phyloP scores from a whole-genome alignment of 2,329 filamentous ascomycete species.

The Diaporthe velutina region DNA sequence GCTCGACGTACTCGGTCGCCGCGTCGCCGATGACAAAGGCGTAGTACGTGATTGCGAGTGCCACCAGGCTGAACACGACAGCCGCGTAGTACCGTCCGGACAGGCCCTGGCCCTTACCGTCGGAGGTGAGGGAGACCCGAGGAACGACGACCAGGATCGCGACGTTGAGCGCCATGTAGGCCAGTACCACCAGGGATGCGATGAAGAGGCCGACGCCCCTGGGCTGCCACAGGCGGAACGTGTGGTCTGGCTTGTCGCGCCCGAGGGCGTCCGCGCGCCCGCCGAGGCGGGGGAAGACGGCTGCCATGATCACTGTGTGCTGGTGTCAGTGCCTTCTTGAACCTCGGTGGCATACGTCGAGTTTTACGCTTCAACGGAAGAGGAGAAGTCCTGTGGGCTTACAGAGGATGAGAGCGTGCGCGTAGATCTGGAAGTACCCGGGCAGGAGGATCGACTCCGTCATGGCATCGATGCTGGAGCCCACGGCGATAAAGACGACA shows the following conservation, averaged over 20 bases:
- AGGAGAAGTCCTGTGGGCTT: neutral
- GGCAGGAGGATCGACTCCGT: neutral
- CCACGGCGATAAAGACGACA: neutral
- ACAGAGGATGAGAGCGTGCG: neutral
- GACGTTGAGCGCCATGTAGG: neutral
- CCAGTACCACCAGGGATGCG: neutral
- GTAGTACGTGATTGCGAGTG: neutral
- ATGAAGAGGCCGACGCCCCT: neutral
- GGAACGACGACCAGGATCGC: neutral
- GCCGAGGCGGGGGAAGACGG: neutral
- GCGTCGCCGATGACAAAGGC: neutral
- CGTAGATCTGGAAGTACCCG: neutral
- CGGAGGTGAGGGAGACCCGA: neutral
- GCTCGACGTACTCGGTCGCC: neutral
- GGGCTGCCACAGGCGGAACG: neutral
- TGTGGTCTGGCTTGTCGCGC: neutral
- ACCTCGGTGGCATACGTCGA: too few relatives aligned
- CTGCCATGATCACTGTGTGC: neutral
- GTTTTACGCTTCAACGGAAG: too few relatives aligned
- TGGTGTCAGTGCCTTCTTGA: neutral
- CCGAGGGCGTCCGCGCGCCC: neutral
- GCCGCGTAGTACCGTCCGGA: neutral
- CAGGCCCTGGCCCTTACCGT: neutral
- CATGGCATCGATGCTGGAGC: neutral
- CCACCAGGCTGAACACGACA: neutral